phyloP scores from a whole-genome alignment of 2,329 filamentous ascomycete genomes.

The Colletotrichum acutatum region DNA sequence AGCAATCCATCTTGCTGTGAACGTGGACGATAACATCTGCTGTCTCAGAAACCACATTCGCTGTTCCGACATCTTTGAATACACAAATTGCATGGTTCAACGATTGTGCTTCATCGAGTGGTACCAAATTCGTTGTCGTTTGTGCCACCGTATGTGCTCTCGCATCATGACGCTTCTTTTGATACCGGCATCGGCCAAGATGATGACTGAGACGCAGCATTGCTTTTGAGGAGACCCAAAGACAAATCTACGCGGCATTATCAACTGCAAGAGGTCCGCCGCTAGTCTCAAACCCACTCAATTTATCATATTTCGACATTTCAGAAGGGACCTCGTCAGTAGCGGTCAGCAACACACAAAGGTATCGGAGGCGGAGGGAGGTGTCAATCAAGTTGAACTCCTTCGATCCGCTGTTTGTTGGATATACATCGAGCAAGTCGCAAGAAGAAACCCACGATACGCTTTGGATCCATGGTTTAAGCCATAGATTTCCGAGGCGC shows the following conservation, averaged over 20 bases:
- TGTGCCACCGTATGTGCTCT: not conserved
- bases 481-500: not conserved
- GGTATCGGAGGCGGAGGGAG: not conserved
- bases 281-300: constrained; percentile 3
- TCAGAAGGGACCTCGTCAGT: not conserved
- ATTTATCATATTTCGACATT: constrained; percentile 18
- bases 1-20: too few species aligned
- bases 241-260: not conserved
- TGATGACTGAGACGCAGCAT: constrained; percentile 13
- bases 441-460: not conserved
- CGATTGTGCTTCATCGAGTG: not conserved
- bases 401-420: not conserved
- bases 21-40: not conserved
- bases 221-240: constrained; percentile 17
- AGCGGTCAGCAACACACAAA: not conserved
- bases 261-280: not conserved
- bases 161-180: not conserved
- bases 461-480: not conserved
- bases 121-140: not conserved
- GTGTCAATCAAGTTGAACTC: not conserved
- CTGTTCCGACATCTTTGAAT: not conserved
- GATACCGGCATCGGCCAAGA: not conserved
- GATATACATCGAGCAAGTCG: not conserved
- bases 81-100: not conserved
- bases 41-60: not conserved